Evolutionary conservation across 768 basidiomycete species (phyloP).

Genomic region (Trametes sanguinea): DNA sequence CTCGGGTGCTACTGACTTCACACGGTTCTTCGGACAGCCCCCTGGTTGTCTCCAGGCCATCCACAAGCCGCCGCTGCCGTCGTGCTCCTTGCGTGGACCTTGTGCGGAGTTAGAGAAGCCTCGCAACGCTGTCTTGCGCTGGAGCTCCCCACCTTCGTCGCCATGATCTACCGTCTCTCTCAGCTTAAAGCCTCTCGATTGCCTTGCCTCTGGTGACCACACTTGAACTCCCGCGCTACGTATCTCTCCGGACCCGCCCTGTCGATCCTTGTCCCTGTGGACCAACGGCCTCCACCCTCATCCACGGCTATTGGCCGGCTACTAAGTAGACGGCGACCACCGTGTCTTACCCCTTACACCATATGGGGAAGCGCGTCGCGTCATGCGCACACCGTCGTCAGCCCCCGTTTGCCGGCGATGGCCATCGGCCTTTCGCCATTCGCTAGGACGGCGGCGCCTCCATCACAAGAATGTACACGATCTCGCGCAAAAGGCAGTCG

Average conservation of each 20-base stretch:
- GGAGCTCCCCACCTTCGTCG: neutral
- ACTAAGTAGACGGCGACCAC: neutral
- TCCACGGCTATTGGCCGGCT: slow-evolving; percentile 3
- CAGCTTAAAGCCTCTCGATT: neutral
- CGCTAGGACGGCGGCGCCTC: neutral
- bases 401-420: neutral
- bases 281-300: neutral
- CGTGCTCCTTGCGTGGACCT: neutral
- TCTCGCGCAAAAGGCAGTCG: neutral
- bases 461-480: slow-evolving; percentile 1
- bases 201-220: neutral
- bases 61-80: neutral
- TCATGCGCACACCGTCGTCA: slow-evolving; percentile 15
- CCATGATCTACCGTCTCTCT: neutral
- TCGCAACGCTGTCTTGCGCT: neutral
- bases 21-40: no score
- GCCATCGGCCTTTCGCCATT: neutral
- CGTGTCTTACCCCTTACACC: neutral
- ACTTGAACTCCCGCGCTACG: neutral
- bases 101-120: neutral
- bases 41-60: neutral
- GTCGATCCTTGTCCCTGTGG: neutral
- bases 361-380: slow-evolving; percentile 1
- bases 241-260: neutral
- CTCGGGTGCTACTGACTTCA: neutral